A percentile compares a stretch with the other conserved stretches of the same genome.
Conservation (phyloP, 2,329 filamentous ascomycete species). For the Dactylellina haptotyla region DNA sequence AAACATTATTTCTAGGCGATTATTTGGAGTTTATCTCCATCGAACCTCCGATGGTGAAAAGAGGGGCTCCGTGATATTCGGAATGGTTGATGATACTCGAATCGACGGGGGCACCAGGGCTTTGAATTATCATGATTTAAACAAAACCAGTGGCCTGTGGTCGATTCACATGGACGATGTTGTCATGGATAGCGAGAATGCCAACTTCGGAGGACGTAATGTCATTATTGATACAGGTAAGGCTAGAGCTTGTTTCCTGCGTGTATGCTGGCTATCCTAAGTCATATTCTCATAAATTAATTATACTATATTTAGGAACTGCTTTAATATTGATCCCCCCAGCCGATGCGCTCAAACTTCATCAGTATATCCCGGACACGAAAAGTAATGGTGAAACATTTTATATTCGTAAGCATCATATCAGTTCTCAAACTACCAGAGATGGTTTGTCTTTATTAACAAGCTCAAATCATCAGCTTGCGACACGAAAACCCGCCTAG, state of each 20-base stretch:
- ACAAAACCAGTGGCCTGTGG: slow-evolving; percentile 72
- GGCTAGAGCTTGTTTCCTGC: slow-evolving; percentile 65
- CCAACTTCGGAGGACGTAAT: slow-evolving; percentile 65
- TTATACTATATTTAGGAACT: slow-evolving; percentile 18
- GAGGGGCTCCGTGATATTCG: slow-evolving; percentile 81
- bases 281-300: too few relatives aligned
- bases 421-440: too few relatives aligned
- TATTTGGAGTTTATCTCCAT: slow-evolving; percentile 66
- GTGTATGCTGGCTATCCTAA: too few relatives aligned
- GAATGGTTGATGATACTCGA: slow-evolving; percentile 71
- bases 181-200: slow-evolving; percentile 70
- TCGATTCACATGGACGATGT: slow-evolving; percentile 75
- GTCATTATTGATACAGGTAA: slow-evolving; percentile 80
- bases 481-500: slow-evolving; percentile 70
- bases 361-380: slow-evolving; percentile 73
- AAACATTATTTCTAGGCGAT: slow-evolving; percentile 21
- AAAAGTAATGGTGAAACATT: slow-evolving; percentile 71
- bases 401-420: slow-evolving; percentile 58
- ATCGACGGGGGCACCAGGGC: slow-evolving; percentile 73
- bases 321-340: slow-evolving; percentile 72
- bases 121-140: slow-evolving; percentile 70
- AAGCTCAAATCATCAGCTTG: slow-evolving; percentile 71
- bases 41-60: slow-evolving; percentile 73
- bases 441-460: background rate
- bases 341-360: slow-evolving; percentile 73